phyloP scores from a whole-genome alignment of 768 basidiomycete genomes.

The Kwoniella bestiolae region DNA sequence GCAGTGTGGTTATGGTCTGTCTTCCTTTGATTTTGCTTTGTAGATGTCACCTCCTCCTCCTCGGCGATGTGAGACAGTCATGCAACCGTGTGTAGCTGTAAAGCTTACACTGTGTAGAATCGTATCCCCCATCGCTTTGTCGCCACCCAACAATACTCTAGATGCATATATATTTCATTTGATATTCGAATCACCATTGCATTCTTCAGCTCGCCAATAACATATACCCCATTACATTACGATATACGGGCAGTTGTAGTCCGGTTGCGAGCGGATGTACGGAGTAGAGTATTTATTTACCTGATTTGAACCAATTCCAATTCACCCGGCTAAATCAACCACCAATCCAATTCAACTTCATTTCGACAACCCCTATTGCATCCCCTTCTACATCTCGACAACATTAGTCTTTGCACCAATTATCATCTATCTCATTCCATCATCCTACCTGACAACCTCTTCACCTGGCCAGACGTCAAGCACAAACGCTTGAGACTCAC shows the following conservation, averaged over 20 bases:
- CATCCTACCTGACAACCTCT: too few relatives aligned
- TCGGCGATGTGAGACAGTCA: not conserved
- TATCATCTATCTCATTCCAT: not conserved
- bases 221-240: too few relatives aligned
- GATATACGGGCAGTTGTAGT: not conserved
- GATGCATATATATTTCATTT: not conserved
- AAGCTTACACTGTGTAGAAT: too few relatives aligned
- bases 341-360: slow-evolving; percentile 7
- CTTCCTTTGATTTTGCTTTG: not conserved
- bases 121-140: not conserved
- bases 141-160: not conserved
- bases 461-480: not conserved
- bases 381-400: too few relatives aligned
- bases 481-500: not conserved
- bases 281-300: not conserved
- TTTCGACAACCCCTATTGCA: not conserved
- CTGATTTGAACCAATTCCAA: slow-evolving; percentile 1
- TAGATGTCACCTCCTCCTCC: not conserved
- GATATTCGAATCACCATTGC: not conserved
- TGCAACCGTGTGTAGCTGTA: too few relatives aligned
- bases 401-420: too few relatives aligned
- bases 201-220: too few relatives aligned
- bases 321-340: slow-evolving; percentile 1
- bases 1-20: too few relatives aligned
- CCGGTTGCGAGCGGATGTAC: not conserved